A percentile compares a stretch with the other conserved stretches of the same genome.
Evolutionary conservation across 2,329 filamentous ascomycete species (phyloP).

Genomic region (Trichoderma pleuroti): DNA sequence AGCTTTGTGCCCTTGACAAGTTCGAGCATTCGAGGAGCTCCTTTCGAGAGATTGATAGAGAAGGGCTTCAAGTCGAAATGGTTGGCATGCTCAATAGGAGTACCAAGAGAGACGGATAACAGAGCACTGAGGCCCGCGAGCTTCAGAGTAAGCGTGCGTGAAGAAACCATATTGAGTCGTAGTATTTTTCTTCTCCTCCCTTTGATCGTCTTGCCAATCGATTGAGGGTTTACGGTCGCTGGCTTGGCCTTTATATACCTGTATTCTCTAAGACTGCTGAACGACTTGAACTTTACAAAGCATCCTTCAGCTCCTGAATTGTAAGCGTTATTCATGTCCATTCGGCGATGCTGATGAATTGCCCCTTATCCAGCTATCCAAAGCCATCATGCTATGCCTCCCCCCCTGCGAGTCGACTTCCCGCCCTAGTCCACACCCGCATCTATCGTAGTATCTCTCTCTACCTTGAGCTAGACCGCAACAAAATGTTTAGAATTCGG

Average conservation of each 20-base stretch:
- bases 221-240: background rate
- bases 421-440: background rate
- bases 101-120: background rate
- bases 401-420: background rate
- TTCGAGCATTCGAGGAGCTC: background rate
- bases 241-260: background rate
- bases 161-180: background rate
- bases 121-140: background rate
- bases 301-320: background rate
- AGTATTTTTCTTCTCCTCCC: background rate
- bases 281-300: background rate
- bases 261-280: background rate
- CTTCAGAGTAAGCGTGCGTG: background rate
- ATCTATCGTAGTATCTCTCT: background rate
- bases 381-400: background rate
- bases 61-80: background rate
- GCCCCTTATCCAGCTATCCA: background rate
- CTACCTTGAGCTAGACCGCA: background rate
- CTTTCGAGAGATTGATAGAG: background rate
- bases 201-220: background rate
- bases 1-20: background rate
- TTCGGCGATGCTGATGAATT: background rate
- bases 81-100: background rate
- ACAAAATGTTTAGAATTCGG: background rate
- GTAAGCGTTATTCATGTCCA: background rate